These are phyloP conservation scores for Lyophyllum atratum DNA, from an alignment of 768 basidiomycete species.

Conservation along the genomic window DNA sequence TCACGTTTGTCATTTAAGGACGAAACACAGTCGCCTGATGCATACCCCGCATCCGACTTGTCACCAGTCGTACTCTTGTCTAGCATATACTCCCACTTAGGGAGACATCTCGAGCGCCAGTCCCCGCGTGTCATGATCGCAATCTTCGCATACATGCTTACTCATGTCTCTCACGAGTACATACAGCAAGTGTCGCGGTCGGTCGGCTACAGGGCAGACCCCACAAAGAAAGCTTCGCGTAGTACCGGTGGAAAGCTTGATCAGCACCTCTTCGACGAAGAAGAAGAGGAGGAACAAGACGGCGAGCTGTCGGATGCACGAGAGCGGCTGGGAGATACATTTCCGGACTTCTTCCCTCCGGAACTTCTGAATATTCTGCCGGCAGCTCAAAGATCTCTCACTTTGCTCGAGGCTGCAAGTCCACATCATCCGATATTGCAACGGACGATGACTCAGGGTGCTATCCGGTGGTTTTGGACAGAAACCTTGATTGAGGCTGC, in stretches of 20 bases:
- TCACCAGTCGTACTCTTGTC: constrained; percentile 57
- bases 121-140: constrained; percentile 52
- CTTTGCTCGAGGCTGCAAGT: constrained; percentile 61
- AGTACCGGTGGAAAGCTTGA: constrained; percentile 25
- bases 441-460: constrained; percentile 19
- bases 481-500: constrained; percentile 49
- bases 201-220: constrained; percentile 51
- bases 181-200: constrained; percentile 57
- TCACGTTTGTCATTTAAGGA: constrained; percentile 25
- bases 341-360: constrained; percentile 66
- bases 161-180: constrained; percentile 63
- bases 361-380: constrained; percentile 54
- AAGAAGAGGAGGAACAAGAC: constrained; percentile 40
- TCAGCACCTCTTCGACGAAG: constrained; percentile 36
- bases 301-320: constrained; percentile 40
- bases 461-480: constrained; percentile 68
- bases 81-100: constrained; percentile 58
- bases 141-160: constrained; percentile 68
- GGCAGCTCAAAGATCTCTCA: constrained; percentile 69
- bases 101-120: constrained; percentile 52
- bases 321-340: constrained; percentile 39
- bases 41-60: constrained; percentile 46
- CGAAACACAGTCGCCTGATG: constrained; percentile 30
- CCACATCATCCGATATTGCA: constrained; percentile 64
- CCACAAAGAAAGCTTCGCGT: constrained; percentile 25